phyloP scores from a whole-genome alignment of 1,284 basidiomycete genomes.

The Ustilago esculenta region DNA sequence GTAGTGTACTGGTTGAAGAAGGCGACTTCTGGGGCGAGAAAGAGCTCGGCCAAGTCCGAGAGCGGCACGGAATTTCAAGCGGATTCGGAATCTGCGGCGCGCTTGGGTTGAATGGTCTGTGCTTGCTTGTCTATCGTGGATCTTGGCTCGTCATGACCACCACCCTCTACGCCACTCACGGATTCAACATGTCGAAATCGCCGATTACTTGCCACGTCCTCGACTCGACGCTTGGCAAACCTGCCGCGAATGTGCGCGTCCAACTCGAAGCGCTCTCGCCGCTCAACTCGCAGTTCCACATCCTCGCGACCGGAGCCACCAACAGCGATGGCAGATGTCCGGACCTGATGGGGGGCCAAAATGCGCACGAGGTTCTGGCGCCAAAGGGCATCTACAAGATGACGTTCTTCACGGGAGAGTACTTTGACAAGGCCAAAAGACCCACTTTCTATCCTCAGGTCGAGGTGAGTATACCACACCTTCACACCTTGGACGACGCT shows the following conservation, averaged over 20 bases:
- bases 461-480: constrained; percentile 72
- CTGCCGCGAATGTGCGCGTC: constrained; percentile 70
- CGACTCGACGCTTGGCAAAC: constrained; percentile 82
- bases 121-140: constrained; percentile 4
- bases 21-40: not conserved
- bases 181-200: constrained; percentile 40
- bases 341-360: constrained; percentile 73
- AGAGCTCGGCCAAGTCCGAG: constrained; percentile 26
- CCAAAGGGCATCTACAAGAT: constrained; percentile 78
- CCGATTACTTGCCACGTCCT: constrained; percentile 93
- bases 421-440: constrained; percentile 76
- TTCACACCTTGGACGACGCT: not conserved
- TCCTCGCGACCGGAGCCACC: constrained; percentile 72
- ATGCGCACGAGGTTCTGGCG: constrained; percentile 67
- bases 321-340: constrained; percentile 83
- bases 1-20: too few species aligned
- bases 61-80: not conserved
- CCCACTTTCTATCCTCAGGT: constrained; percentile 87
- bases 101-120: constrained; percentile 8
- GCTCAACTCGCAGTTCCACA: constrained; percentile 26
- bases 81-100: constrained; percentile 17
- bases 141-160: not conserved
- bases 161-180: not conserved
- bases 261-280: constrained; percentile 35
- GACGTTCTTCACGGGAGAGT: constrained; percentile 81